Conservation (phyloP, 345 rosid genomes). For the Corchorus olitorius region DNA sequence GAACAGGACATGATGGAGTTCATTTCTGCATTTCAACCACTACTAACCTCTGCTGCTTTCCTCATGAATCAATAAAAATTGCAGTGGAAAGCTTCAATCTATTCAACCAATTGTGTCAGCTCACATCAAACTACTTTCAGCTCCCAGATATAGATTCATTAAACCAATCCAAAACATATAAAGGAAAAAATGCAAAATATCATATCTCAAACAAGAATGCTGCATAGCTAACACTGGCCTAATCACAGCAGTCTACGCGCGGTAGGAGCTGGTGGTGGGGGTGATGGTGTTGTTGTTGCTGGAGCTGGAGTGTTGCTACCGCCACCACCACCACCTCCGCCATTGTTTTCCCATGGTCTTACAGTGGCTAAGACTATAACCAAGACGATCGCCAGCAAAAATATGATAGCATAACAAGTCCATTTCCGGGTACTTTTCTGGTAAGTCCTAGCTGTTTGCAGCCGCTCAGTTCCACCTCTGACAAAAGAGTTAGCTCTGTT, state of each 20-base stretch:
- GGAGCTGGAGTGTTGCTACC: not conserved
- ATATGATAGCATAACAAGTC: slow-evolving; percentile 71
- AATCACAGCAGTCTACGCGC: not conserved
- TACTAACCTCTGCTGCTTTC: not conserved
- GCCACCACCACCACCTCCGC: not conserved
- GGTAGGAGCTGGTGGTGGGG: not conserved
- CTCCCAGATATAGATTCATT: not conserved
- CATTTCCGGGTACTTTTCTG: slow-evolving; percentile 90
- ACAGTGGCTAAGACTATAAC: slow-evolving; percentile 57
- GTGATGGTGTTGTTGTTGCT: not conserved
- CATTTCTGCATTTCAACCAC: not conserved
- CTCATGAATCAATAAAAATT: not conserved
- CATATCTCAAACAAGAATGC: slow-evolving; percentile 4
- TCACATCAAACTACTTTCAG: not conserved
- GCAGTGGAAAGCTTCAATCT: not conserved
- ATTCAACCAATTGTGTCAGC: slow-evolving; percentile 9
- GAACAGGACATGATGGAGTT: slow-evolving; percentile 4
- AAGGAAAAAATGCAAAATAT: not conserved
- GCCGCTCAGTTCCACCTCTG: slow-evolving; percentile 53
- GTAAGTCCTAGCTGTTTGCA: slow-evolving; percentile 63
- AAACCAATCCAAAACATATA: slow-evolving; percentile 13
- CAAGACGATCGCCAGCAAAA: slow-evolving; percentile 63
- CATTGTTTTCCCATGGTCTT: slow-evolving; percentile 56
- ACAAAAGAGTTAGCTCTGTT: slow-evolving; percentile 73
- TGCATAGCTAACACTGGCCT: not conserved